These are phyloP conservation scores for Ogataea ganodermae DNA, from an alignment of 805 yeast genomes.

Conservation along the genomic window DNA sequence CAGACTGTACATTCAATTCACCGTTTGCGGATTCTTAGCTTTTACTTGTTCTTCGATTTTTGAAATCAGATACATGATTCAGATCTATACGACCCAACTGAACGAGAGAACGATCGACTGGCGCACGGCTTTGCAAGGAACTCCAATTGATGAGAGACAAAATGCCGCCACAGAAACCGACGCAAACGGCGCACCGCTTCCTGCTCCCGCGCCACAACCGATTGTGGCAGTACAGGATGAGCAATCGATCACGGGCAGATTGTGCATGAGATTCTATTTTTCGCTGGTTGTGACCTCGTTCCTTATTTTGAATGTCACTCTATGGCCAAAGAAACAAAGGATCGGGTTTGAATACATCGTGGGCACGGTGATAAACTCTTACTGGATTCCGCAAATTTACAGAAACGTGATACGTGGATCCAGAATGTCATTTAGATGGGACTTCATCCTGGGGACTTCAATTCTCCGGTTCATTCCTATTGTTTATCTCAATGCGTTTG, in stretches of 20 bases:
- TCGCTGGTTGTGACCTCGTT: slow-evolving; percentile 56
- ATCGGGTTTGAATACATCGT: slow-evolving; percentile 56
- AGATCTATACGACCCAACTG: slow-evolving; percentile 67
- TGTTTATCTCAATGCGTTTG: slow-evolving; percentile 47
- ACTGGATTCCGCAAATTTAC: slow-evolving; percentile 87
- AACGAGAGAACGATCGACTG: slow-evolving; percentile 70
- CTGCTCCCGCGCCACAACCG: slow-evolving; percentile 26
- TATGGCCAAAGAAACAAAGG: slow-evolving; percentile 66
- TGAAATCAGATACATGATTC: slow-evolving; percentile 71
- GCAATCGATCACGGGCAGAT: slow-evolving; percentile 54
- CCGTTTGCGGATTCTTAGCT: slow-evolving; percentile 68
- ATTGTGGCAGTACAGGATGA: slow-evolving; percentile 45
- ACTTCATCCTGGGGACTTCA: slow-evolving; percentile 70
- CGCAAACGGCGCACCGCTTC: slow-evolving; percentile 21
- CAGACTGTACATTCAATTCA: slow-evolving; percentile 63
- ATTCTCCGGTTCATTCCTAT: slow-evolving; percentile 65
- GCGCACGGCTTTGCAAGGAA: slow-evolving; percentile 66
- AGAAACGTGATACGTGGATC: slow-evolving; percentile 73
- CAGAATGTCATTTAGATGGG: slow-evolving; percentile 69
- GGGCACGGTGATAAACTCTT: slow-evolving; percentile 59
- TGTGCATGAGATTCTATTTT: slow-evolving; percentile 60
- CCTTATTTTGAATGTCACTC: slow-evolving; percentile 52
- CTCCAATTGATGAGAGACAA: slow-evolving; percentile 42
- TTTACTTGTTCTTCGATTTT: slow-evolving; percentile 71
- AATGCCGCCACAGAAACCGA: slow-evolving; percentile 19